phyloP scores from a whole-genome alignment of 805 yeast species.

The Starmerella sirachaensis region DNA sequence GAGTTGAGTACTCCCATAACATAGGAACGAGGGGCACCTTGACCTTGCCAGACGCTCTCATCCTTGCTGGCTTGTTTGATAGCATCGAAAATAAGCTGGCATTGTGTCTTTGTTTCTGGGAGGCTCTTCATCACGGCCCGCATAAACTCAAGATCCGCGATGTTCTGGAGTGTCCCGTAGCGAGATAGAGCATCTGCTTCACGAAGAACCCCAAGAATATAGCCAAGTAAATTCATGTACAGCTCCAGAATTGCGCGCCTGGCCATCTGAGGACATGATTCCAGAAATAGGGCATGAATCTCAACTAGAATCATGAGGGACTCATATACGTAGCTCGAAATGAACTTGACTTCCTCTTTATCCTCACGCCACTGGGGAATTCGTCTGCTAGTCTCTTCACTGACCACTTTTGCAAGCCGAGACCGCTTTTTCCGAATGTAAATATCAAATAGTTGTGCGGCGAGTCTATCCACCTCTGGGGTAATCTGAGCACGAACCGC shows the following conservation, averaged over 20 bases:
- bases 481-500: slow-evolving; percentile 5
- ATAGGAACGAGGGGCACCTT: slow-evolving; percentile 23
- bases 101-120: slow-evolving; percentile 20
- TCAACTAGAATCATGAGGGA: slow-evolving; percentile 38
- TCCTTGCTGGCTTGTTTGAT: slow-evolving; percentile 24
- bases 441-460: slow-evolving; percentile 36
- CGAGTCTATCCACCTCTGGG: slow-evolving; percentile 41
- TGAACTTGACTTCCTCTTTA: slow-evolving; percentile 8
- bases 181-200: slow-evolving; percentile 36
- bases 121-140: slow-evolving; percentile 28
- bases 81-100: slow-evolving; percentile 25
- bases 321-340: slow-evolving; percentile 37
- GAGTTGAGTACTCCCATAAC: slow-evolving; percentile 19
- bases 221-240: slow-evolving; percentile 32
- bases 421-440: slow-evolving; percentile 40
- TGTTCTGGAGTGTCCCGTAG: slow-evolving; percentile 40
- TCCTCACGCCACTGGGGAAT: slow-evolving; percentile 38
- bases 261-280: slow-evolving; percentile 38
- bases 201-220: slow-evolving; percentile 33
- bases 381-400: slow-evolving; percentile 35
- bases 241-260: slow-evolving; percentile 36
- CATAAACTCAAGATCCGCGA: slow-evolving; percentile 45
- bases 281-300: slow-evolving; percentile 41
- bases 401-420: slow-evolving; percentile 36
- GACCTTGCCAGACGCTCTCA: slow-evolving; percentile 21